phyloP scores from a whole-genome alignment of 2,329 filamentous ascomycete species.

The Apiospora pterosperma region DNA sequence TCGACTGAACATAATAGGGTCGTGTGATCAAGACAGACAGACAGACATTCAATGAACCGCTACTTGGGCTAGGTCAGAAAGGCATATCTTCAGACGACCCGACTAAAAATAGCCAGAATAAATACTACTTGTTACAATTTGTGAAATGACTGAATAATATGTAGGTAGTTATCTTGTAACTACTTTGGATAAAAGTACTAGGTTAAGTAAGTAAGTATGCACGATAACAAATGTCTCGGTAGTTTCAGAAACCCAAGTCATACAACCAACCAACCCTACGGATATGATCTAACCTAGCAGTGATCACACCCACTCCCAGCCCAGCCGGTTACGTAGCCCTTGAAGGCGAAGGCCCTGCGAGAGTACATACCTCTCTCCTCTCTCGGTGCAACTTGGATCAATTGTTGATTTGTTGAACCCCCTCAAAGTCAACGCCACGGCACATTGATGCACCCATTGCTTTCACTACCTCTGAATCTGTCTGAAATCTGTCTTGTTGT shows the following conservation, averaged over 20 bases:
- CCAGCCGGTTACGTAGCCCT: not conserved
- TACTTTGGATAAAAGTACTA: no score
- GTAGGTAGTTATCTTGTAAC: no score
- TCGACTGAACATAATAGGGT: not conserved
- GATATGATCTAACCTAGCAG: not conserved
- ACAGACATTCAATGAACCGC: not conserved
- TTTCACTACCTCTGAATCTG: not conserved
- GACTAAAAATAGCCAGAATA: not conserved
- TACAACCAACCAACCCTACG: no score
- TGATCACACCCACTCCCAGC: not conserved
- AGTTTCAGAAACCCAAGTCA: not conserved
- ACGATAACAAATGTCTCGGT: not conserved
- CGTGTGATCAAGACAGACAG: not conserved
- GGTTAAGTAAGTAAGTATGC: not conserved
- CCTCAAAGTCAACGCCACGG: not conserved
- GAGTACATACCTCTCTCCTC: not conserved
- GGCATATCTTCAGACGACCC: not conserved
- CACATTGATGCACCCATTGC: not conserved
- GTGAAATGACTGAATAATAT: not conserved
- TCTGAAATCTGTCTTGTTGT: not conserved
- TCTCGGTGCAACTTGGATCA: not conserved
- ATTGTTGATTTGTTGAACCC: not conserved
- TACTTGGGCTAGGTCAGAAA: not conserved
- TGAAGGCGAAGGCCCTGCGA: not conserved
- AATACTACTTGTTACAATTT: not conserved